Evolutionary conservation across 768 basidiomycete genomes (phyloP).

Genomic region (Strobilomyces confusus): DNA sequence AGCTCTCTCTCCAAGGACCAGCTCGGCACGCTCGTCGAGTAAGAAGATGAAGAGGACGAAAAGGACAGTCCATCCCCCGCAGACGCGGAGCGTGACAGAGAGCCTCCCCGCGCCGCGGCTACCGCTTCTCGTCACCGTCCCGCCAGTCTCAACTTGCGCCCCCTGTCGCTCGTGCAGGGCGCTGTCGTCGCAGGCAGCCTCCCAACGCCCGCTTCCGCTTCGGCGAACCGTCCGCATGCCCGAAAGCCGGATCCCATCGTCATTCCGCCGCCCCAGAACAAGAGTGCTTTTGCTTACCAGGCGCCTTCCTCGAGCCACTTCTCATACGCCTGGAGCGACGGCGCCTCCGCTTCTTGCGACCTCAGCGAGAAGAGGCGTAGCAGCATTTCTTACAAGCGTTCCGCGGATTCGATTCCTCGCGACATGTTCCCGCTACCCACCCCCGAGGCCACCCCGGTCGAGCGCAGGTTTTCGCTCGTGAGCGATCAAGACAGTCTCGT

Average conservation of each 20-base stretch:
- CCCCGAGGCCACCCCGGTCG: slow-evolving; percentile 70
- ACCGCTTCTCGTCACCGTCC: slow-evolving; percentile 55
- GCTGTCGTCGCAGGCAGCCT: slow-evolving; percentile 36
- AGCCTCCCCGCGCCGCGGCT: slow-evolving; percentile 33
- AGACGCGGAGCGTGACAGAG: slow-evolving; percentile 8
- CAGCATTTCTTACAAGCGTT: slow-evolving; percentile 72
- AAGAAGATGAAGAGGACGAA: slow-evolving; percentile 86
- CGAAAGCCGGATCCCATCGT: slow-evolving; percentile 35
- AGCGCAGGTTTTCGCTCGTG: slow-evolving; percentile 38
- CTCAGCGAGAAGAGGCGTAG: slow-evolving; percentile 47
- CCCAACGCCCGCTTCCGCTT: slow-evolving; percentile 54
- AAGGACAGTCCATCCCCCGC: slow-evolving; percentile 31
- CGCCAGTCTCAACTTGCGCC: slow-evolving; percentile 62
- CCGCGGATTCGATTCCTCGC: slow-evolving; percentile 32
- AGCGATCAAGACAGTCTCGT: slow-evolving; percentile 17
- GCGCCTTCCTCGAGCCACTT: slow-evolving; percentile 23
- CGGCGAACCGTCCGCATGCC: slow-evolving; percentile 42
- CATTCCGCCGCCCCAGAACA: background rate
- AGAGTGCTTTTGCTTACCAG: slow-evolving; percentile 1
- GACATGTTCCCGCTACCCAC: slow-evolving; percentile 56
- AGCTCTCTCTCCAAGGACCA: slow-evolving; percentile 72
- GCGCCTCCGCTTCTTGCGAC: slow-evolving; percentile 22
- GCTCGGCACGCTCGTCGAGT: slow-evolving; percentile 75
- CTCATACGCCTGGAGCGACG: slow-evolving; percentile 25
- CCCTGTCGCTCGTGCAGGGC: slow-evolving; percentile 64